A percentile compares a stretch with the other conserved stretches of the same genome.
Conservation (phyloP, 2,329 filamentous ascomycete genomes). For the Dryadomyces sulphureus region DNA sequence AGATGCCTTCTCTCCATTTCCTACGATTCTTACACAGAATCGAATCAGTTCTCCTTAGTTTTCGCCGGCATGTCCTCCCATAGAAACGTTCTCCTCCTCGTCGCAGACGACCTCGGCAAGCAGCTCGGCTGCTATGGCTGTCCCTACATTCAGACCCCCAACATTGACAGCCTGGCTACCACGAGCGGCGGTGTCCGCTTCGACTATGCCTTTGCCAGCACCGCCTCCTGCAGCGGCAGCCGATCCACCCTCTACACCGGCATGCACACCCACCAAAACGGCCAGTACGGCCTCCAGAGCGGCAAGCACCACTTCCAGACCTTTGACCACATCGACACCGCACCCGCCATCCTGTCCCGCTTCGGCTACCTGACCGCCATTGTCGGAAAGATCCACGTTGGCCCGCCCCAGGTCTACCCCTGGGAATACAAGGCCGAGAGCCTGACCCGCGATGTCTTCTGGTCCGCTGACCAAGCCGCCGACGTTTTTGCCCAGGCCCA, state of each 20-base stretch:
- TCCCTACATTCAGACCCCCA: slow-evolving; percentile 19
- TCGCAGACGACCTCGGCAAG: slow-evolving; percentile 7
- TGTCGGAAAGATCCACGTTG: slow-evolving; percentile 33
- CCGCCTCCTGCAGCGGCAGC: slow-evolving; percentile 32
- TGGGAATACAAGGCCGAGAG: slow-evolving; percentile 27
- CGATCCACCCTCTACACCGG: slow-evolving; percentile 33
- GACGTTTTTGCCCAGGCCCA: slow-evolving; percentile 22
- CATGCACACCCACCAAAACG: slow-evolving; percentile 31
- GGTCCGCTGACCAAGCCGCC: slow-evolving; percentile 21
- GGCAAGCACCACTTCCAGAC: slow-evolving; percentile 27
- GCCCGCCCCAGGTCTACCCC: slow-evolving; percentile 22
- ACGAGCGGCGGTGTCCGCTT: slow-evolving; percentile 19
- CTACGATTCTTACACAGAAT: no score
- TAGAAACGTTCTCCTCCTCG: slow-evolving; percentile 7
- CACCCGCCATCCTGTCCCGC: slow-evolving; percentile 22
- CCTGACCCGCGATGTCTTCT: slow-evolving; percentile 26
- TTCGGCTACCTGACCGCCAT: slow-evolving; percentile 30
- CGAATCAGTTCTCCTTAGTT: no score
- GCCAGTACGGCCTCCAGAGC: slow-evolving; percentile 27
- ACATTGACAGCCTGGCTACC: slow-evolving; percentile 24
- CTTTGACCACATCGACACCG: slow-evolving; percentile 26
- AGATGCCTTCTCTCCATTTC: no score
- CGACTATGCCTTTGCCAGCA: slow-evolving; percentile 25
- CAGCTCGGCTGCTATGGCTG: slow-evolving; percentile 6
- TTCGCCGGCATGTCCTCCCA: no score